Evolutionary conservation across 257 asterid species (phyloP).

Genomic region (Parsonsia alboflavescens): DNA sequence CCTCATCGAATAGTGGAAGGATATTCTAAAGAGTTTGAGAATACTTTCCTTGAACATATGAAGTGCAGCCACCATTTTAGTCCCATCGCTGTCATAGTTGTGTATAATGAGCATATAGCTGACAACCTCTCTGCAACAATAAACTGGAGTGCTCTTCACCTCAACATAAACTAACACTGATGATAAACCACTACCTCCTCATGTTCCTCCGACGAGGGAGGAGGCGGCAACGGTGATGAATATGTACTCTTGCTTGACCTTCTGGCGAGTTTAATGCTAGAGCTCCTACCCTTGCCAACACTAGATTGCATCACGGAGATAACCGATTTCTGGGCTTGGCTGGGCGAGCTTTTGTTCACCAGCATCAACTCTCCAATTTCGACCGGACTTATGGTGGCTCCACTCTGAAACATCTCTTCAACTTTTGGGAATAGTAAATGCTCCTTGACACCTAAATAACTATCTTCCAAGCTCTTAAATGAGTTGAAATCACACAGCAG

Average conservation of each 20-base stretch:
- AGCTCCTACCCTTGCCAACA: not conserved
- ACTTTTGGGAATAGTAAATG: constrained; percentile 56
- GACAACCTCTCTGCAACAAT: too few species aligned
- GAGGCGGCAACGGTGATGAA: constrained; percentile 35
- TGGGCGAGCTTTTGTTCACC: constrained; percentile 54
- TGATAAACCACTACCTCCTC: constrained; percentile 51
- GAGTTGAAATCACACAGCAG: constrained; percentile 55
- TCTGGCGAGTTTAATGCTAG: constrained; percentile 11
- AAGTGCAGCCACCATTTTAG: too few species aligned
- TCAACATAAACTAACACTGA: too few species aligned
- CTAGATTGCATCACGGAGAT: constrained; percentile 51
- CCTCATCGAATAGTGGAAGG: too few species aligned
- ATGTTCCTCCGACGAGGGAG: constrained; percentile 33
- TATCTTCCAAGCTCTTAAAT: constrained; percentile 42
- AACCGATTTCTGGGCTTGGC: constrained; percentile 57
- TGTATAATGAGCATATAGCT: too few species aligned
- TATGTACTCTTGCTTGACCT: constrained; percentile 29
- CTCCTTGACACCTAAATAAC: constrained; percentile 54
- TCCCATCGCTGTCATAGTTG: too few species aligned
- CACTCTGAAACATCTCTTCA: constrained; percentile 54
- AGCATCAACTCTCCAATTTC: constrained; percentile 63
- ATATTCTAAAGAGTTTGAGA: too few species aligned
- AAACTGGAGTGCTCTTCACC: too few species aligned
- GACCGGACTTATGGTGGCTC: constrained; percentile 56
- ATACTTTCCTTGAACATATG: too few species aligned